These are phyloP conservation scores for Persicaria maculosa DNA, from an alignment of 148 eudicot genomes.

Conservation along the genomic window DNA sequence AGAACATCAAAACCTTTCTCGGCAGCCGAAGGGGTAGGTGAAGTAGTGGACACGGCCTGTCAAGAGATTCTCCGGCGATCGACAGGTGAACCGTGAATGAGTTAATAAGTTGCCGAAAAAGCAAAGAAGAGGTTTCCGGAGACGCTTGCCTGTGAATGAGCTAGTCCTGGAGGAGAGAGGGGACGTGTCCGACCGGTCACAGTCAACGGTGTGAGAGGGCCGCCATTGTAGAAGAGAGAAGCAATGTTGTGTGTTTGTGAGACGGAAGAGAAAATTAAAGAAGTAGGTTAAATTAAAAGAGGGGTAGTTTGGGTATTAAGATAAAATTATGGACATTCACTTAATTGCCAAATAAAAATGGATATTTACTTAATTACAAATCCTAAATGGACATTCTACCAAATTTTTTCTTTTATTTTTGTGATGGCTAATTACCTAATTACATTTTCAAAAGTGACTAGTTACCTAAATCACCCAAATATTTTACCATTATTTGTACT, in stretches of 20 bases:
- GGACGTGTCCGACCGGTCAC: slow-evolving; percentile 5
- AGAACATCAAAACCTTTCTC: slow-evolving; percentile 28
- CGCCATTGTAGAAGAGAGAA: slow-evolving; percentile 11
- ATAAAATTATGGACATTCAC: no score
- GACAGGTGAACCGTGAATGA: slow-evolving; percentile 23
- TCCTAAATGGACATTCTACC: no score
- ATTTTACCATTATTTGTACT: no score
- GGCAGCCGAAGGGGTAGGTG: slow-evolving; percentile 28
- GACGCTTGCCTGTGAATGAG: slow-evolving; percentile 9
- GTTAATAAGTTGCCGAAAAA: not conserved
- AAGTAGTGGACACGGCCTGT: slow-evolving; percentile 32
- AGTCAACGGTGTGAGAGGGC: slow-evolving; percentile 13
- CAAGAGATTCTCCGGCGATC: slow-evolving; percentile 35
- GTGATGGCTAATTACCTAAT: no score
- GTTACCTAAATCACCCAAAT: no score
- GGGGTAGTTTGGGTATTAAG: no score
- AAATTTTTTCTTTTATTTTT: no score
- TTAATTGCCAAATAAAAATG: no score
- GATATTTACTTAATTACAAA: no score
- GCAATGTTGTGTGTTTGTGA: not conserved
- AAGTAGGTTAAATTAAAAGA: no score
- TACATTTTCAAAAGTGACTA: no score
- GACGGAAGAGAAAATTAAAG: not conserved
- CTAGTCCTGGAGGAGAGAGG: slow-evolving; percentile 6
- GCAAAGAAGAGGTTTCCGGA: slow-evolving; percentile 1